A percentile compares a stretch with the other conserved stretches of the same genome.
phyloP scores from a whole-genome alignment of 768 basidiomycete species.

The Lactarius pseudohatsudake region DNA sequence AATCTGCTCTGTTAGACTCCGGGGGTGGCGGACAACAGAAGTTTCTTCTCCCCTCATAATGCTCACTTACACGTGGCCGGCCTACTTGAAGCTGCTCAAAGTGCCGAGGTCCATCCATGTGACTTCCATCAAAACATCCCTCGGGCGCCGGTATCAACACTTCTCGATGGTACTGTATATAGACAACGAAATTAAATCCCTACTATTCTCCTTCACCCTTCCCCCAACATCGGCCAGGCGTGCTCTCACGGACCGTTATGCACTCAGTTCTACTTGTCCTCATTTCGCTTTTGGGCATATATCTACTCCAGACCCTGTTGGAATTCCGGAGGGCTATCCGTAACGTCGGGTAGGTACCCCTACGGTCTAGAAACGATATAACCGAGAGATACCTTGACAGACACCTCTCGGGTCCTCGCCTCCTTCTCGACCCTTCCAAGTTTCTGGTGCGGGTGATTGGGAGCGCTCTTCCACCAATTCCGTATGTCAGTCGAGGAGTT shows the following conservation, averaged over 20 bases:
- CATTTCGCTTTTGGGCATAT: constrained; percentile 2
- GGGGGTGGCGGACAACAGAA: too few relatives aligned
- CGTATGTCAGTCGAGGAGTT: not conserved
- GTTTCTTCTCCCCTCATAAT: too few relatives aligned
- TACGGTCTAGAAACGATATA: not conserved
- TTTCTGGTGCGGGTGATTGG: not conserved
- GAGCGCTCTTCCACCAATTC: not conserved
- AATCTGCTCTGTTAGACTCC: too few relatives aligned
- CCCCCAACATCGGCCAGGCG: too few relatives aligned
- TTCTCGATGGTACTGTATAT: too few relatives aligned
- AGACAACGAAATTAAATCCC: too few relatives aligned
- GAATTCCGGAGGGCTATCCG: constrained; percentile 8
- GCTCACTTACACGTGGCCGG: too few relatives aligned
- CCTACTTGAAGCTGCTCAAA: too few relatives aligned
- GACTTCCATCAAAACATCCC: too few relatives aligned
- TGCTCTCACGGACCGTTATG: not conserved
- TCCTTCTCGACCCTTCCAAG: not conserved
- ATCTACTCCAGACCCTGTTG: constrained; percentile 5
- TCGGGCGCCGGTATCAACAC: too few relatives aligned
- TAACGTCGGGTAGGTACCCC: constrained; percentile 8
- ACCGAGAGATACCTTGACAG: not conserved
- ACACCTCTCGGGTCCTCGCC: constrained; percentile 12
- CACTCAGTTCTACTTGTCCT: not conserved
- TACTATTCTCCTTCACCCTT: not conserved
- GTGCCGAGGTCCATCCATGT: too few relatives aligned